Percentiles rank a stretch among this genome's conserved stretches.
phyloP scores from a whole-genome alignment of 495 filamentous ascomycete genomes.

The Rostrohypoxylon terebratum region DNA sequence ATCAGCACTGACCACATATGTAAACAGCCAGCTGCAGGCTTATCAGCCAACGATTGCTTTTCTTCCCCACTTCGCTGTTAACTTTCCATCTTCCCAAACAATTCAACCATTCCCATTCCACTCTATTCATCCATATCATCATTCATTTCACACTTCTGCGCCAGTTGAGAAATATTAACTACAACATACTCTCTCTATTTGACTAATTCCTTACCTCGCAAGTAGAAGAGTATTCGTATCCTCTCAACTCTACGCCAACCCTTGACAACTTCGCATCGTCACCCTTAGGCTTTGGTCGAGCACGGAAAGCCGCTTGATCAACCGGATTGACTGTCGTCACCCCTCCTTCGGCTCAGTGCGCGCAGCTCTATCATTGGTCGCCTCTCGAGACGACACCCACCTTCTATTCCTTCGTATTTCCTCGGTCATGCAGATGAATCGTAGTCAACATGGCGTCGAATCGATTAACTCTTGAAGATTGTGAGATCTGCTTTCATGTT shows the following conservation, averaged over 20 bases:
- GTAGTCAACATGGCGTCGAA: conserved; percentile 75
- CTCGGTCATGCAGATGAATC: conserved; percentile 61
- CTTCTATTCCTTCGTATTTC: not conserved
- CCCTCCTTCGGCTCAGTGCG: conserved; percentile 27
- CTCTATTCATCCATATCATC: not conserved
- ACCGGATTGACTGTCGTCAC: not conserved
- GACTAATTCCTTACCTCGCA: not conserved
- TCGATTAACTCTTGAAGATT: conserved; percentile 90
- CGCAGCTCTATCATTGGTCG: conserved; percentile 26
- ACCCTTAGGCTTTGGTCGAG: not conserved
- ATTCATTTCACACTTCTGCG: not conserved
- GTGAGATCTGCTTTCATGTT: conserved; percentile 62
- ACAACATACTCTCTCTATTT: not conserved
- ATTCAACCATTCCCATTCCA: conserved; percentile 1
- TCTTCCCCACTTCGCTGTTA: conserved; percentile 38
- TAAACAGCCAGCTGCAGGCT: conserved; percentile 2
- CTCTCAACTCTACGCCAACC: not conserved
- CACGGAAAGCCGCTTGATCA: not conserved
- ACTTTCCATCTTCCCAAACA: conserved; percentile 21
- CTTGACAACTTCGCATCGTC: not conserved
- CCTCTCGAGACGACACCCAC: conserved; percentile 13
- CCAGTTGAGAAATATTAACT: not conserved
- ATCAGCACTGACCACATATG: conserved; percentile 40
- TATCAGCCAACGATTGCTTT: conserved; percentile 42
- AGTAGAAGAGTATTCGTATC: not conserved